Percentiles rank a stretch among this genome's conserved stretches.
These are phyloP conservation scores for Rhododendron griersonianum DNA, from an alignment of 148 eudicot species.

Conservation along the genomic window DNA sequence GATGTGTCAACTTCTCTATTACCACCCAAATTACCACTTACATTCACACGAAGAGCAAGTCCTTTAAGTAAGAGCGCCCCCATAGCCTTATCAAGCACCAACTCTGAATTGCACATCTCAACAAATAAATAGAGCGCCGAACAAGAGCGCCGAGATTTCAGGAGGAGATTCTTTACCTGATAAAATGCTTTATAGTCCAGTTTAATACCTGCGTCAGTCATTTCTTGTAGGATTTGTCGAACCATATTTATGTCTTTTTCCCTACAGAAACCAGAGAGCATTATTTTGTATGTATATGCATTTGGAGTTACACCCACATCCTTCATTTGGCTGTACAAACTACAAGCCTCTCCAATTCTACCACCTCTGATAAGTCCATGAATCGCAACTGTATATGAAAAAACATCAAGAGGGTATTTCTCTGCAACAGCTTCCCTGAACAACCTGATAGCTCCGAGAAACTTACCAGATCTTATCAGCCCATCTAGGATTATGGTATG, in stretches of 20 bases:
- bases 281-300: constrained; percentile 25
- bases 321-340: constrained; percentile 43
- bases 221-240: constrained; percentile 30
- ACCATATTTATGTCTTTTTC: constrained; percentile 29
- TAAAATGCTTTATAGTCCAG: constrained; percentile 16
- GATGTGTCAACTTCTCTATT: constrained; percentile 15
- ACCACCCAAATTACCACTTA: constrained; percentile 7
- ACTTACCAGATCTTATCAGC: constrained; percentile 31
- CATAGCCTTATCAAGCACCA: constrained; percentile 27
- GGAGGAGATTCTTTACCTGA: constrained; percentile 20
- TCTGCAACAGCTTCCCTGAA: constrained; percentile 28
- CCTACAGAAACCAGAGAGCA: constrained; percentile 40
- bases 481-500: constrained; percentile 34
- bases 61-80: constrained; percentile 22
- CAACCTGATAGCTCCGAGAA: constrained; percentile 31
- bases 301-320: constrained; percentile 35
- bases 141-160: constrained; percentile 10
- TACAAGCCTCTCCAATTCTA: constrained; percentile 32
- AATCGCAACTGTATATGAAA: constrained; percentile 39
- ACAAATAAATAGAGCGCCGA: constrained; percentile 19
- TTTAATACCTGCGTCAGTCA: constrained; percentile 30
- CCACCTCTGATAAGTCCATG: constrained; percentile 38
- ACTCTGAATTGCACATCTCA: constrained; percentile 29
- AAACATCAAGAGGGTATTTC: constrained; percentile 36
- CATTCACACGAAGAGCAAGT: constrained; percentile 11